Evolutionary conservation across 768 basidiomycete species (phyloP).

Genomic region (Agrocybe praecox): DNA sequence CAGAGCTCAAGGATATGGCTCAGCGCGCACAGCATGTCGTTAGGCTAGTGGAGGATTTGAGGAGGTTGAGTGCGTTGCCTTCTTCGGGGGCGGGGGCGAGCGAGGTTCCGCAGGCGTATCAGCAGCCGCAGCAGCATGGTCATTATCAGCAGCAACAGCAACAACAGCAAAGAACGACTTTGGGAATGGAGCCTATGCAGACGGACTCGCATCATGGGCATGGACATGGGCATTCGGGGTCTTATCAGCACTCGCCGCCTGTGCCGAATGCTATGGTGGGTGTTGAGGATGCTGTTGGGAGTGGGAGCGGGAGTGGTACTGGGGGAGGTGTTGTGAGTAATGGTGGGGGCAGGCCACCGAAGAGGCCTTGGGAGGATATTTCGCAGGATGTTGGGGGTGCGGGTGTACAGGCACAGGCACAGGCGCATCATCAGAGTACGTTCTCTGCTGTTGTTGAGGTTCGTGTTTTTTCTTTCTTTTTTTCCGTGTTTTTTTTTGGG

Average conservation of each 20-base stretch:
- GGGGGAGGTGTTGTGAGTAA: conserved; percentile 34
- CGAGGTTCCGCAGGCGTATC: too few relatives aligned
- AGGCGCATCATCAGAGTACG: conserved; percentile 13
- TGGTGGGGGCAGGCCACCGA: conserved; percentile 65
- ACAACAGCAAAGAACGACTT: conserved; percentile 23
- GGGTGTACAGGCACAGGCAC: conserved; percentile 42
- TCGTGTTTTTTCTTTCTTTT: not conserved
- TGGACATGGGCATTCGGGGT: too few relatives aligned
- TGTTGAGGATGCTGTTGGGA: too few relatives aligned
- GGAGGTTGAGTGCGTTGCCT: conserved; percentile 44
- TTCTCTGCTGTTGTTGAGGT: not conserved
- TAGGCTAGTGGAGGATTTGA: conserved; percentile 64
- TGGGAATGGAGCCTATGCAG: conserved; percentile 22
- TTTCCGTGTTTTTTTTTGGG: not conserved
- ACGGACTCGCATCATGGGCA: too few relatives aligned
- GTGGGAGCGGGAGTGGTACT: too few relatives aligned
- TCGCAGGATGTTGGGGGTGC: conserved; percentile 47
- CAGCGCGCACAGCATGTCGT: conserved; percentile 67
- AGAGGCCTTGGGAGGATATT: conserved; percentile 81
- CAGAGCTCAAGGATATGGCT: conserved; percentile 72
- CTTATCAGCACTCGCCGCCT: too few relatives aligned
- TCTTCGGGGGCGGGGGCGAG: too few relatives aligned
- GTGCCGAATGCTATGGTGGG: too few relatives aligned
- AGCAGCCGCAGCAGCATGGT: too few relatives aligned
- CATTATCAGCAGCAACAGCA: not conserved